Conservation (phyloP, 176 grass and related monocot species). For the Aegilops tauschii region DNA sequence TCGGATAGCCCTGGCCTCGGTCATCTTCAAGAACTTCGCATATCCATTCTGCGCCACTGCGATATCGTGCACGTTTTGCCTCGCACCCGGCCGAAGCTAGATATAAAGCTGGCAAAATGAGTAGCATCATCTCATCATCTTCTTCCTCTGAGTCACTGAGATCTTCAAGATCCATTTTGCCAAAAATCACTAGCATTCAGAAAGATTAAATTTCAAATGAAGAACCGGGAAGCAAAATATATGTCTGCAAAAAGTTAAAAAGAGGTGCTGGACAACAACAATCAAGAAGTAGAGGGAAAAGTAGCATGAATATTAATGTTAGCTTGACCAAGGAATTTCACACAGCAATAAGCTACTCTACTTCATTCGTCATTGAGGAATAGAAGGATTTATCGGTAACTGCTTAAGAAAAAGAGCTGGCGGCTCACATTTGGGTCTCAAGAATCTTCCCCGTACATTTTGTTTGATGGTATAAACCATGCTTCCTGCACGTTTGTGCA, state of each 20-base stretch:
- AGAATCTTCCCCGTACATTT: background rate
- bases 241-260: background rate
- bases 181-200: background rate
- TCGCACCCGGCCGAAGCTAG: slow-evolving; percentile 3
- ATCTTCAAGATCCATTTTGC: slow-evolving; percentile 31
- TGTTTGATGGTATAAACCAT: background rate
- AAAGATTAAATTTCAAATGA: background rate
- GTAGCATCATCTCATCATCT: slow-evolving; percentile 47
- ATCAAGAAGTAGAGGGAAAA: background rate
- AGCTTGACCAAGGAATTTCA: background rate
- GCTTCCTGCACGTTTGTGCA: background rate
- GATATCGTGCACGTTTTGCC: background rate
- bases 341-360: no score
- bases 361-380: background rate
- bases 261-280: background rate
- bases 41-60: slow-evolving; percentile 23
- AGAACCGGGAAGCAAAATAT: background rate
- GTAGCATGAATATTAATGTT: background rate
- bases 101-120: slow-evolving; percentile 37
- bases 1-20: slow-evolving; percentile 38
- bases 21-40: slow-evolving; percentile 44
- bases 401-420: background rate
- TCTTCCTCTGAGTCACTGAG: slow-evolving; percentile 30
- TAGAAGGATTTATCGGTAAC: background rate
- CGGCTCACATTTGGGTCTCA: background rate